Percentiles rank a stretch among this genome's conserved stretches.
Evolutionary conservation across 371 early-diverging fungal species (phyloP).

Genomic region (Mortierella sp.): DNA sequence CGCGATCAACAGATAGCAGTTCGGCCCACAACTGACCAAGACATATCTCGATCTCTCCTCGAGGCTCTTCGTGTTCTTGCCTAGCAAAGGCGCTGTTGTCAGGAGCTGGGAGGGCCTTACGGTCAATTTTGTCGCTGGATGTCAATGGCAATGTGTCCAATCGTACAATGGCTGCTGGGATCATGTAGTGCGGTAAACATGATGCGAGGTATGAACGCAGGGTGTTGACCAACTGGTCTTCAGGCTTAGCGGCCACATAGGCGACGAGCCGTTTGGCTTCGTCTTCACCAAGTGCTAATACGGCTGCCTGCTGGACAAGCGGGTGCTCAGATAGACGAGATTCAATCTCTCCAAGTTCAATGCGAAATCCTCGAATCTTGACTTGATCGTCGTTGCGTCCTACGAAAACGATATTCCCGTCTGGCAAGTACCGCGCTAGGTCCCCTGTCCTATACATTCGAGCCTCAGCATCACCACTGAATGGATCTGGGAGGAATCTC

Average conservation of each 20-base stretch:
- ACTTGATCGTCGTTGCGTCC: slow-evolving; percentile 41
- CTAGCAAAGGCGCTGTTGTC: slow-evolving; percentile 3
- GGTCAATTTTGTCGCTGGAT: slow-evolving; percentile 6
- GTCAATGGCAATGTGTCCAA: slow-evolving; percentile 5
- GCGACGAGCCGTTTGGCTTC: slow-evolving; percentile 12
- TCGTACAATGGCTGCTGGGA: slow-evolving; percentile 9
- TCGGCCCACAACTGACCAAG: too few relatives aligned
- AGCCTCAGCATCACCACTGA: neutral
- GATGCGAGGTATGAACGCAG: slow-evolving; percentile 2
- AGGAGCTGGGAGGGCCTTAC: slow-evolving; percentile 5
- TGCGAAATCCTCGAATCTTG: slow-evolving; percentile 38
- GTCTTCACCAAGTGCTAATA: neutral
- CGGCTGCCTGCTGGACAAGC: neutral
- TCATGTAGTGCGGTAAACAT: slow-evolving; percentile 22
- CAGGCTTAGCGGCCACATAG: neutral
- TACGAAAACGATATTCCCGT: slow-evolving; percentile 24
- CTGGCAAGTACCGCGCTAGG: slow-evolving; percentile 23
- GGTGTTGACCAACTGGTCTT: neutral
- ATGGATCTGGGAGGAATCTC: neutral
- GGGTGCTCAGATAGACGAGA: slow-evolving; percentile 15
- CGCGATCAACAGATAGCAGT: too few relatives aligned
- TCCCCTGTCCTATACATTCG: slow-evolving; percentile 11
- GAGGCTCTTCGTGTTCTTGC: slow-evolving; percentile 9
- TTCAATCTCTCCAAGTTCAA: slow-evolving; percentile 38
- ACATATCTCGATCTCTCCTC: slow-evolving; percentile 19